phyloP scores from a whole-genome alignment of 2,329 filamentous ascomycete genomes.

The Cadophora sp. region DNA sequence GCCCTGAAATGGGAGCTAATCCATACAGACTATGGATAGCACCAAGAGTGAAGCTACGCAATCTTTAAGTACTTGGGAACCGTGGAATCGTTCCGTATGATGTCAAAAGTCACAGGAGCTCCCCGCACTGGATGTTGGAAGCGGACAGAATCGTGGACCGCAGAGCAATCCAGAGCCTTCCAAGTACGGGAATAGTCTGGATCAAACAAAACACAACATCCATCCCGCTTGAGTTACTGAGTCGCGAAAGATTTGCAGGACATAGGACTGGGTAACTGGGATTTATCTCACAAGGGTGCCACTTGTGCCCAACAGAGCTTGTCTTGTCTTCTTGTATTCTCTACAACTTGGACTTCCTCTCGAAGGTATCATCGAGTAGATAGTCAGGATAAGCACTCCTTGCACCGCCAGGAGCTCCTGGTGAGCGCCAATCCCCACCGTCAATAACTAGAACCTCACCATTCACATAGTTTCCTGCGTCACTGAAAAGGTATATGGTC shows the following conservation, averaged over 20 bases:
- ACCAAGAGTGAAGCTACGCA: too few species aligned
- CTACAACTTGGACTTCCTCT: constrained; percentile 26
- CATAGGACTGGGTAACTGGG: not conserved
- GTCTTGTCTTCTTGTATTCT: not conserved
- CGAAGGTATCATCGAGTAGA: constrained; percentile 37
- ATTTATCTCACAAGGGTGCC: not conserved
- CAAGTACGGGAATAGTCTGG: too few species aligned
- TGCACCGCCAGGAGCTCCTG: constrained; percentile 31
- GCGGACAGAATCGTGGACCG: too few species aligned
- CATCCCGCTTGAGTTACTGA: not conserved
- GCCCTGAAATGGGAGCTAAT: too few species aligned
- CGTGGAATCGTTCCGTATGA: too few species aligned
- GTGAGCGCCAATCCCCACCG: constrained; percentile 48
- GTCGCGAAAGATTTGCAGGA: not conserved
- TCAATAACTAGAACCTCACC: constrained; percentile 82
- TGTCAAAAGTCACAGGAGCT: too few species aligned
- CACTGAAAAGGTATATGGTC: constrained; percentile 86
- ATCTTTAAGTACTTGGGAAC: too few species aligned
- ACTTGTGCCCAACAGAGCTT: not conserved
- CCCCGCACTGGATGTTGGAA: too few species aligned
- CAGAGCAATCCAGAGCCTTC: too few species aligned
- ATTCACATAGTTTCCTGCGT: constrained; percentile 85
- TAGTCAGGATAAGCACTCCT: constrained; percentile 40
- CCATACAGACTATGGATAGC: too few species aligned
- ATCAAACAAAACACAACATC: not conserved